Evolutionary conservation across 257 asterid species (phyloP).

Genomic region (Euphrasia confusa): DNA sequence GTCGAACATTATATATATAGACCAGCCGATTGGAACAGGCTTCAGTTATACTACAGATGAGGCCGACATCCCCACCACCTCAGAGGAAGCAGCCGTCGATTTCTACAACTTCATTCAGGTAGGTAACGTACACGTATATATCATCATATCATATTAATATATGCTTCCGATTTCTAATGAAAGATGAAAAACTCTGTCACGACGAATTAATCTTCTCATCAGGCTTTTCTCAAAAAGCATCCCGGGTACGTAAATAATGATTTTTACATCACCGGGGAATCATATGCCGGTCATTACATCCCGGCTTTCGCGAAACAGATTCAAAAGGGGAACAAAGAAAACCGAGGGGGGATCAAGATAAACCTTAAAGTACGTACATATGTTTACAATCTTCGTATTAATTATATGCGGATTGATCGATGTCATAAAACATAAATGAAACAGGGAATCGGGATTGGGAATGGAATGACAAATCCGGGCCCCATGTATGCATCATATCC

Average conservation of each 20-base stretch:
- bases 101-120: constrained; percentile 54
- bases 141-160: too few relatives aligned
- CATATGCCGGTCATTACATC: constrained; percentile 53
- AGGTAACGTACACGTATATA: too few relatives aligned
- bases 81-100: constrained; percentile 46
- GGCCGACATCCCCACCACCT: constrained; percentile 37
- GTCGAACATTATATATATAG: constrained; percentile 47
- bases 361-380: constrained; percentile 24
- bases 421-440: too few relatives aligned
- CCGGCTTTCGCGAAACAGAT: constrained; percentile 47
- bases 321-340: constrained; percentile 30
- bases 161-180: too few relatives aligned
- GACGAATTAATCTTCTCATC: not conserved
- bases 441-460: constrained; percentile 29
- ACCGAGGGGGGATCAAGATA: constrained; percentile 27
- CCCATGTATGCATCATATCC: too few relatives aligned
- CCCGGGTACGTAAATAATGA: constrained; percentile 42
- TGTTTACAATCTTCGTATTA: too few relatives aligned
- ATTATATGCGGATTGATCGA: too few relatives aligned
- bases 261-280: constrained; percentile 31
- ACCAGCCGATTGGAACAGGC: constrained; percentile 61
- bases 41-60: constrained; percentile 47
- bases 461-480: too few relatives aligned
- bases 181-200: not conserved
- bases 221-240: constrained; percentile 42